Evolutionary conservation across 2,329 filamentous ascomycete species (phyloP), one percentile per base, ranked within the genome.

Genomic region (Orbilia ellipsospora): DNA sequence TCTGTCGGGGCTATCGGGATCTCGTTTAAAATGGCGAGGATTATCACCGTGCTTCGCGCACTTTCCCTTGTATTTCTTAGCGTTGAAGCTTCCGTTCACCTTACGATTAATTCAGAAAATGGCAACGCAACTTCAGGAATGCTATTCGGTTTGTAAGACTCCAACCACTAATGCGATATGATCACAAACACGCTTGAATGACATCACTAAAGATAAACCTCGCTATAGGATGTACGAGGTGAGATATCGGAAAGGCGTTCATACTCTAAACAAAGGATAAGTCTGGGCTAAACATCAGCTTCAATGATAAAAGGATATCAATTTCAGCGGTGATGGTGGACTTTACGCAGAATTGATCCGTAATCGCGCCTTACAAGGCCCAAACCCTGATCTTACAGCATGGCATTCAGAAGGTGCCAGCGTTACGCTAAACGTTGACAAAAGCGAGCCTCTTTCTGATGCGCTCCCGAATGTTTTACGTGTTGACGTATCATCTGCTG

Each of bases 341-440:
- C 87, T 92, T 77, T 92, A 92, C 80, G 90, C 88, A 57, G 90
- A 92, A 80, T 81, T 92, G 67, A 87, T 92, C 68, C 86, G 86
- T 61, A 92, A 92, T 81, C 86, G 89, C 57, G 90, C 89, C 10
- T 92, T 92, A 79, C 90, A 92, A 81, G 84, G 83, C 31, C 51
- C 61, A 12, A 81, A 82, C 18, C 78, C 79, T 15, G 85, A 81
- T 45, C 83, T 83, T 2, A 82, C 88, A 1, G 81, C 82, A n/a
- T 83, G 81, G 15, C 87, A 85, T 51, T 85, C 81, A 80, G 15
- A 77, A 84, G 0, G 77, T 86, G 57, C 83, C 60, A 82, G 81
- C 28, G 83, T 85, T 8, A 79, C 79, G 12, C 81, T 88, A 28
- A 82, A 85, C 42, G 81, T 89, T 42, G 83, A 86, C 77, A 82